phyloP scores from a whole-genome alignment of 331 rosid genomes.

The Telfairia occidentalis region DNA sequence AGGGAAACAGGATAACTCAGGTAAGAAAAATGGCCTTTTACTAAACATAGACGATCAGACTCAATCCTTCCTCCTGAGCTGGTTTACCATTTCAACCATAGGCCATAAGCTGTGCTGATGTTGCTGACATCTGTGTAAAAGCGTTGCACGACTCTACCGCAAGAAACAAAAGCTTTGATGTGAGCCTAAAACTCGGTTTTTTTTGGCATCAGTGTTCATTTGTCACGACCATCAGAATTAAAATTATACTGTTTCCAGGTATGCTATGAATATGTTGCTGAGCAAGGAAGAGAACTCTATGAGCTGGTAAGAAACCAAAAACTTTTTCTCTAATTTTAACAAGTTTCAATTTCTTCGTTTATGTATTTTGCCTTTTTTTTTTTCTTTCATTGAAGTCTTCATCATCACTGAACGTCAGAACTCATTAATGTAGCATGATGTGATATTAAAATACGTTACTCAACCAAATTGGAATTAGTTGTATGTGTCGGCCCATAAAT shows the following conservation, averaged over 20 bases:
- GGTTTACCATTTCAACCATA: conserved; percentile 16
- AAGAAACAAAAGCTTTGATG: conserved; percentile 97
- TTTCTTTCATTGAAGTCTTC: background rate
- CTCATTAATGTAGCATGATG: background rate
- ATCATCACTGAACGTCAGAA: background rate
- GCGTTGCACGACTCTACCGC: conserved; percentile 90
- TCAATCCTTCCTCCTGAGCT: background rate
- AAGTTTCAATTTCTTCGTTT: background rate
- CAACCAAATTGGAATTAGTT: background rate
- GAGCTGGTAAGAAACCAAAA: conserved; percentile 61
- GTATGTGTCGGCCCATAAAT: background rate
- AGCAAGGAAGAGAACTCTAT: conserved; percentile 78
- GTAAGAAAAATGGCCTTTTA: conserved; percentile 19
- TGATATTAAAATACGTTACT: background rate
- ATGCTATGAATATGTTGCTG: conserved; percentile 84
- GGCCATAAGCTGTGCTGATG: conserved; percentile 99
- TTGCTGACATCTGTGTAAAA: conserved; percentile 96
- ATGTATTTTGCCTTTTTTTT: background rate
- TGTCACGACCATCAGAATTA: background rate
- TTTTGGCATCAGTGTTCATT: background rate
- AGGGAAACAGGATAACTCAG: conserved; percentile 95
- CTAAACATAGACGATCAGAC: background rate
- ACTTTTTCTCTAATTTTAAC: background rate
- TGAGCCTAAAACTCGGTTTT: conserved; percentile 30
- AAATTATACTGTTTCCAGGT: conserved; percentile 33